These are phyloP conservation scores for Quillaja saponaria DNA, from an alignment of 306 rosid genomes.

Conservation along the genomic window DNA sequence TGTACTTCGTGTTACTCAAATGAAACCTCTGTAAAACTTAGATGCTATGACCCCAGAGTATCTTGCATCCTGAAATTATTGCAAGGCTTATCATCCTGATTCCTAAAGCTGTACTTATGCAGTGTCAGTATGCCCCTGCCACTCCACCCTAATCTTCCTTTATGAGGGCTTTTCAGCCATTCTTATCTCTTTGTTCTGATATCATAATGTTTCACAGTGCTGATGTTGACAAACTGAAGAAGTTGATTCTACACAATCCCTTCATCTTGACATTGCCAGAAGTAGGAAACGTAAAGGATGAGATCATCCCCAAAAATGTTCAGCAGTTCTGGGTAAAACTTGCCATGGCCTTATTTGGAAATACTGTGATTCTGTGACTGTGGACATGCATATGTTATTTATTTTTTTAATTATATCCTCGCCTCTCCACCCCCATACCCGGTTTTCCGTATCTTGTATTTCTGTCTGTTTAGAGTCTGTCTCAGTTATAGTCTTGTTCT, in stretches of 20 bases:
- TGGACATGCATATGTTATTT: no score
- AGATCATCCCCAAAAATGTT: conserved; percentile 79
- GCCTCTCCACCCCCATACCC: not conserved
- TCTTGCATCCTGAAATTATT: not conserved
- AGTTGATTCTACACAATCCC: conserved; percentile 87
- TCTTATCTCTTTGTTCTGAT: conserved; percentile 22
- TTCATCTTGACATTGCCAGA: conserved; percentile 85
- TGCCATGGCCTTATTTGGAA: not conserved
- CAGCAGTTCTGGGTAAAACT: conserved; percentile 86
- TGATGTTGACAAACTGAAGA: conserved; percentile 92
- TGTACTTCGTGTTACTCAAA: not conserved
- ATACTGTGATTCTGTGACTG: no score
- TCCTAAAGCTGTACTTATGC: conserved; percentile 19
- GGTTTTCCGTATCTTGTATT: no score
- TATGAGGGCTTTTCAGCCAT: conserved; percentile 4
- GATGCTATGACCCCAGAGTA: not conserved
- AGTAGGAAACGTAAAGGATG: conserved; percentile 74
- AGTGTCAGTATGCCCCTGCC: no score
- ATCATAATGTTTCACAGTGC: conserved; percentile 49
- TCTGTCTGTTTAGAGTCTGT: no score
- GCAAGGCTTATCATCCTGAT: conserved; percentile 12
- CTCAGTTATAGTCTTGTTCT: no score
- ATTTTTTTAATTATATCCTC: no score
- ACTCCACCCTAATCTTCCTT: no score
- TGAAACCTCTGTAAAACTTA: conserved; percentile 15